Base-by-base conservation (phyloP, 2,329 filamentous ascomycete genomes). In the Cladosporium velox region DNA sequence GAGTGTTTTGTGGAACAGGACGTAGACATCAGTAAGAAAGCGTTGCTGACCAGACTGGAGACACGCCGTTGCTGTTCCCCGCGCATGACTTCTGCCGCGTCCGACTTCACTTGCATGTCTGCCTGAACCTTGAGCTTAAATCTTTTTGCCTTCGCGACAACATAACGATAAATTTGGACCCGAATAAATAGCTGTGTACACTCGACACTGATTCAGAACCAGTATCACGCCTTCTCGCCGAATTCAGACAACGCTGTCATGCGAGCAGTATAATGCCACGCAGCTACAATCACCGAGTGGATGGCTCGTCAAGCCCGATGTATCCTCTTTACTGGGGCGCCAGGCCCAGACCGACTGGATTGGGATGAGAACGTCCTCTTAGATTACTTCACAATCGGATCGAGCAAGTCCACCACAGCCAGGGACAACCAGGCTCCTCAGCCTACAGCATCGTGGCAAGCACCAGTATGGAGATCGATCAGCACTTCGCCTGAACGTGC, bases 301-400 rank as follows among this genome's bases (percentile, higher is more conserved):
- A 64, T 64, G 61, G 61, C 49, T 24, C 32, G 18, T 54, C 61
- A 57, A 52, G 30, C 32, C 24, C 44, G 34, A 15, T 65, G 64
- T 70, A 82, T 86, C 63, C 81, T 87, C 67, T 77, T 88, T 65
- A 82, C 84, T 64, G 90, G 90, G 28, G 88, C 89, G n/a, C 90
- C 90, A 2, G 77, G 83, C 38, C 74, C 78, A 34, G 77, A 77
- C 11, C 77, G 79, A 28, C 80, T 92, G 26, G 76, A 83, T 49
- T 91, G 88, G 85, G 75, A 82, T 55, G 75, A 84, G 14, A 70
- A 77, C 1, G 71, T 75, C n/a, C 81, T 91, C 24, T 3, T 65
- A 15, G 38, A 34, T 7, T 8, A 11, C 1, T 64, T 57, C 28
- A 49, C 61, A 1, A 64, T 64, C 10, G 61, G 61, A 57, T 10